Conservation (phyloP, 1,284 basidiomycete species). For the Porodaedalea pini region DNA sequence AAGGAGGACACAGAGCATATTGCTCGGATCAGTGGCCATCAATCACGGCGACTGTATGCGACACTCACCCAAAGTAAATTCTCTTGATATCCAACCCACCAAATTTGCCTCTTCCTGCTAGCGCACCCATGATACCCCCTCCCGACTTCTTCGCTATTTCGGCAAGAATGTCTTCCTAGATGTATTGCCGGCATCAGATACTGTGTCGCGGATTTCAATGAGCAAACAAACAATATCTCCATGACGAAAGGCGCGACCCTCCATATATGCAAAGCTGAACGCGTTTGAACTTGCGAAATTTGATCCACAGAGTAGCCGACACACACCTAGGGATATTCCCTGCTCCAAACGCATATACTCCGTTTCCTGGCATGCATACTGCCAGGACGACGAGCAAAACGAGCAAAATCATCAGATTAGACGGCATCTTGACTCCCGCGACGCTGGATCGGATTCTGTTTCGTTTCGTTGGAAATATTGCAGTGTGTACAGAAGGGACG, state of each 20-base stretch:
- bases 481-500: neutral
- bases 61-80: slow-evolving; percentile 69
- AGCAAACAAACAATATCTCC: slow-evolving; percentile 70
- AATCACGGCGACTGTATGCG: slow-evolving; percentile 8
- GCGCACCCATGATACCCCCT: slow-evolving; percentile 47
- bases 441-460: neutral
- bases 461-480: too few relatives aligned
- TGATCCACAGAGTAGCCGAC: neutral
- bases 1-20: too few relatives aligned
- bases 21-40: too few relatives aligned
- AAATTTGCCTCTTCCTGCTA: slow-evolving; percentile 68
- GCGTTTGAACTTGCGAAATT: neutral
- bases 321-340: slow-evolving; percentile 71
- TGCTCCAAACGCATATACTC: slow-evolving; percentile 70
- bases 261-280: slow-evolving; percentile 64
- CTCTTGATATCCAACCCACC: slow-evolving; percentile 69
- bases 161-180: slow-evolving; percentile 64
- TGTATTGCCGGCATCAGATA: neutral
- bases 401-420: slow-evolving; percentile 35
- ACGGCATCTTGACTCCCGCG: slow-evolving; percentile 10
- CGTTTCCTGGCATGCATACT: slow-evolving; percentile 53
- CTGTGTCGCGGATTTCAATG: neutral
- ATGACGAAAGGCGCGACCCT: slow-evolving; percentile 79
- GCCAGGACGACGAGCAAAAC: slow-evolving; percentile 52
- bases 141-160: slow-evolving; percentile 64